phyloP scores from a whole-genome alignment of 371 early-diverging fungal species.

The Blakeslea trispora region DNA sequence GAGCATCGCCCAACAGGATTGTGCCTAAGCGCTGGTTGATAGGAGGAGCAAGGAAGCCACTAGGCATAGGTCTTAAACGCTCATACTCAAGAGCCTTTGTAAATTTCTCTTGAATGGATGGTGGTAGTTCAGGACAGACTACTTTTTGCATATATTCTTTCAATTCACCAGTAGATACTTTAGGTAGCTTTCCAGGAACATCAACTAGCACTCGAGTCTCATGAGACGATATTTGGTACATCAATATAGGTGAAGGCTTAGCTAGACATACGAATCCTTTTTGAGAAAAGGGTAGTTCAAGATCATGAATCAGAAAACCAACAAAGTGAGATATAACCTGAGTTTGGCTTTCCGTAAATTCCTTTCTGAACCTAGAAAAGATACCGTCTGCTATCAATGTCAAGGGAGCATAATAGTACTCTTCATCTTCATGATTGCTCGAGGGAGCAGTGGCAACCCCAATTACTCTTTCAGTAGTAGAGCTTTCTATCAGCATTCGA shows the following conservation, averaged over 20 bases:
- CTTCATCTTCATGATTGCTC: slow-evolving; percentile 27
- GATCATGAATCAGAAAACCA: slow-evolving; percentile 73
- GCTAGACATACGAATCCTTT: slow-evolving; percentile 92
- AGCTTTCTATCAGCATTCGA: slow-evolving; percentile 50
- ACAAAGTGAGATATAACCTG: slow-evolving; percentile 76
- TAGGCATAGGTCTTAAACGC: slow-evolving; percentile 87
- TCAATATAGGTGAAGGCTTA: slow-evolving; percentile 83
- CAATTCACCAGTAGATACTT: slow-evolving; percentile 61
- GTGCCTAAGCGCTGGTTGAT: slow-evolving; percentile 68
- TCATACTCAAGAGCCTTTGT: slow-evolving; percentile 70
- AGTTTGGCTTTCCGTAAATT: slow-evolving; percentile 58
- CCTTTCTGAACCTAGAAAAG: slow-evolving; percentile 91
- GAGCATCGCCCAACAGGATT: slow-evolving; percentile 88
- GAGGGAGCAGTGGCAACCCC: slow-evolving; percentile 52
- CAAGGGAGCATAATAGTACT: slow-evolving; percentile 62
- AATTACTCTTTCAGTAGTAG: slow-evolving; percentile 45
- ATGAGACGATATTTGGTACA: slow-evolving; percentile 90
- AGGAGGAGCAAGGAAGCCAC: slow-evolving; percentile 82
- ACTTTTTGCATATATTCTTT: slow-evolving; percentile 62
- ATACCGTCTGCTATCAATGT: slow-evolving; percentile 91
- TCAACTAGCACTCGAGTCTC: slow-evolving; percentile 94
- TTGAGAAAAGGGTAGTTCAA: slow-evolving; percentile 77
- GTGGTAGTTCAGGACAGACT: slow-evolving; percentile 75
- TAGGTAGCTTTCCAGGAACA: slow-evolving; percentile 88
- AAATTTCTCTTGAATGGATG: slow-evolving; percentile 64